Evolutionary conservation across 139 green algal genomes (phyloP), one percentile per base, ranked within the genome.

Genomic region (Haematococcus lacustris): DNA sequence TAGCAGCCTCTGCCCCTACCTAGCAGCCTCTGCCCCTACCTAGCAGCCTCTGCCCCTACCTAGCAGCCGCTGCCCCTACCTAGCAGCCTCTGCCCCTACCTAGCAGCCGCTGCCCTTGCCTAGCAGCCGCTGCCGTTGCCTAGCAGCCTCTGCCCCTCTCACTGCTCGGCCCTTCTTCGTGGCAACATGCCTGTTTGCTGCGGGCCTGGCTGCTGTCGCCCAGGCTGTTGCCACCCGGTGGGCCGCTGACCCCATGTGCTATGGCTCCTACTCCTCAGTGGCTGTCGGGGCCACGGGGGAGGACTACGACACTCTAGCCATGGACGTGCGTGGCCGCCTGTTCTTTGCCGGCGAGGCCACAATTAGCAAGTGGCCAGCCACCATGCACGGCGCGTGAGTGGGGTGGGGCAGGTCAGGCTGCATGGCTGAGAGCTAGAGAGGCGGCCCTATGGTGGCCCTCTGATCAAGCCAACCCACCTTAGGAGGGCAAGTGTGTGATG

Each of bases 321-420:
- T 87, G 47, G 81, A 70, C 51, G 57, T 97, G 64, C 87, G 76
- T 17, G 85, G 83, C 41, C 69, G 87, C 30, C 71, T 97, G 51
- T 97, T 95, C 82, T 97, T 94, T 76, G 92, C 89, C 33, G 92
- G 92, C 0, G 91, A 96, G 82, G 91, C 90, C 35, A 98, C 94
- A n/a, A 96, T 73, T 21, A 63, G 80, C 33, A 91, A 91, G 76
- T 91, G 93, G 79, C 94, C 93, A 1, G 94, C 95, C 61, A 98
- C 95, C 37, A 98, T 99, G 94, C 95, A 99, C 73, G 95, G 95
- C 21, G 95, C 95, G 34, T 97, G 64, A 70, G 64, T 70, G 5
- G 13, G 71, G 35, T 34, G 80, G 92, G 84, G 80, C 85, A 3
- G 66, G 61, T 30, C 17, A 65, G 21, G 57, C 5, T n/a, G 57